Percentiles rank a stretch among this genome's conserved stretches.
Conservation (phyloP, 2,329 filamentous ascomycete species). For the Colletotrichum spaethianum region DNA sequence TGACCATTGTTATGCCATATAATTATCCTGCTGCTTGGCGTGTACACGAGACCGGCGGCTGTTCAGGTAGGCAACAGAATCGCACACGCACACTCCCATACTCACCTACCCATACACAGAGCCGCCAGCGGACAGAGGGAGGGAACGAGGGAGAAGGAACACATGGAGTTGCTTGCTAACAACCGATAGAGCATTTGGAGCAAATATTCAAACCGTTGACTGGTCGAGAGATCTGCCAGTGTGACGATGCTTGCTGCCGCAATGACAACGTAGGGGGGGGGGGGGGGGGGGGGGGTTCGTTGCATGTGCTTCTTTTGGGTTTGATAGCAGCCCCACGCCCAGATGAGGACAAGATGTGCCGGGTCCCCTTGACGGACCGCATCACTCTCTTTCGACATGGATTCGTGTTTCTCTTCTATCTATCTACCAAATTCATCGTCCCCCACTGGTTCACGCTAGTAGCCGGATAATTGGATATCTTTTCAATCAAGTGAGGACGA, state of each 20-base stretch:
- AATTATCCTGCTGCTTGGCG: not conserved
- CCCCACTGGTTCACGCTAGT: slow-evolving; percentile 36
- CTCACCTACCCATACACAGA: not conserved
- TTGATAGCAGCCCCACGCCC: not conserved
- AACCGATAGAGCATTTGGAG: slow-evolving; percentile 15
- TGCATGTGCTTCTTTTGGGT: not conserved
- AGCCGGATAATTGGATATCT: slow-evolving; percentile 14
- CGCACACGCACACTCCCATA: not conserved
- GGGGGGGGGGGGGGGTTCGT: not conserved
- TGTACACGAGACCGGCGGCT: slow-evolving; percentile 1
- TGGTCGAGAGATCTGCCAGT: not conserved
- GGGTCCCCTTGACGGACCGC: not conserved
- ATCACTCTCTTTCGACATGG: not conserved
- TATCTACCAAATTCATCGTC: not conserved
- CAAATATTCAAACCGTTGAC: not conserved
- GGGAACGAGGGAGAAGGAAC: slow-evolving; percentile 1
- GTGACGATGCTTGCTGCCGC: slow-evolving; percentile 25
- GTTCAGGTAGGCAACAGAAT: not conserved
- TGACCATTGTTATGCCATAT: slow-evolving; percentile 4
- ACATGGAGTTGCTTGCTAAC: slow-evolving; percentile 26
- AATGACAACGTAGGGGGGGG: too few species aligned
- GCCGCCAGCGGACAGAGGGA: too few species aligned
- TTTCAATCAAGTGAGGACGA: not conserved
- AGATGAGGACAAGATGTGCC: slow-evolving; percentile 7
- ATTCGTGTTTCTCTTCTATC: not conserved